Percentiles rank a stretch among this genome's conserved stretches.
Conservation (phyloP, 1,284 basidiomycete species). For the Moniliophthora roreri region DNA sequence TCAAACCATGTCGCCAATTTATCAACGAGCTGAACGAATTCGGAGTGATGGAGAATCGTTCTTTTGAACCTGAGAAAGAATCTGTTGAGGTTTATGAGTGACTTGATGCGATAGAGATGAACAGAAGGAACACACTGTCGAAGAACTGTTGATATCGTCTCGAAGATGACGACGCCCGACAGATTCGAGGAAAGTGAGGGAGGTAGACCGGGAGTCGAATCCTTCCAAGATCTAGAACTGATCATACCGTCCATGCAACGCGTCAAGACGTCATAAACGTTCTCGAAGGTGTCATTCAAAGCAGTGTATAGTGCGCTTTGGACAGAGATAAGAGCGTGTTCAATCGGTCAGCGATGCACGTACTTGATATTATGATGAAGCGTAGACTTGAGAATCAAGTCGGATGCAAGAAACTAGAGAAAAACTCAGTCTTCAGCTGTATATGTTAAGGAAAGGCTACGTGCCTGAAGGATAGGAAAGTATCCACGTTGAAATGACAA, state of each 20-base stretch:
- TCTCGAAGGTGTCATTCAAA: conserved; percentile 51
- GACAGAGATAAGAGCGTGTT: background rate
- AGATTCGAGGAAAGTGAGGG: background rate
- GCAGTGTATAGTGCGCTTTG: conserved; percentile 52
- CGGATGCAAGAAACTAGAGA: conserved; percentile 59
- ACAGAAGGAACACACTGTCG: conserved; percentile 44
- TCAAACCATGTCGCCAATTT: conserved; percentile 45
- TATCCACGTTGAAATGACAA: conserved; percentile 65
- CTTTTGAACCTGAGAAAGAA: conserved; percentile 63
- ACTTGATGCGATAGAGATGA: background rate
- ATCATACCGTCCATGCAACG: conserved; percentile 44
- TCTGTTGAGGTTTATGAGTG: conserved; percentile 30
- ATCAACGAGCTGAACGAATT: conserved; percentile 39
- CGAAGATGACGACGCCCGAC: conserved; percentile 44
- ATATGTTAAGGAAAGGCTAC: conserved; percentile 11
- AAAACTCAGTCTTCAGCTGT: background rate
- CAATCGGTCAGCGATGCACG: conserved; percentile 11
- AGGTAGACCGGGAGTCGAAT: conserved; percentile 22
- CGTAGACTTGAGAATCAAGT: conserved; percentile 62
- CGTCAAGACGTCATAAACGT: conserved; percentile 41
- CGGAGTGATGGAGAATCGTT: conserved; percentile 44
- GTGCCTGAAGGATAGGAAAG: conserved; percentile 57
- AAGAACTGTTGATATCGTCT: conserved; percentile 46
- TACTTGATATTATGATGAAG: conserved; percentile 57
- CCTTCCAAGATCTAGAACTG: conserved; percentile 37